A percentile compares a stretch with the other conserved stretches of the same genome.
phyloP scores from a whole-genome alignment of 768 basidiomycete species.

The Russula olivacea region DNA sequence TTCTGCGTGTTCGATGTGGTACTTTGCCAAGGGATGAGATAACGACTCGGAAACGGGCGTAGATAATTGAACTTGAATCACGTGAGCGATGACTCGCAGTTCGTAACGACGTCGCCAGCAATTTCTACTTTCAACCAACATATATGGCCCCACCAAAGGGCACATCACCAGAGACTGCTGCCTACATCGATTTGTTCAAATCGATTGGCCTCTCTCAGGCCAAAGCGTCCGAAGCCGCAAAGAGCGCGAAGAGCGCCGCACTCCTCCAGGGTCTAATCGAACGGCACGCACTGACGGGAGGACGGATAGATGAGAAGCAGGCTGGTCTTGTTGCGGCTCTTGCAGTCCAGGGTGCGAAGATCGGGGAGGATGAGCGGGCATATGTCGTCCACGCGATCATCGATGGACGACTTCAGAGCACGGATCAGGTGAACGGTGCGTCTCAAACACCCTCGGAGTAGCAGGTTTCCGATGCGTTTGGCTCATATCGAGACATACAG shows the following conservation, averaged over 20 bases:
- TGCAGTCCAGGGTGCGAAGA: constrained; percentile 56
- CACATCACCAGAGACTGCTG: constrained; percentile 33
- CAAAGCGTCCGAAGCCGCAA: constrained; percentile 78
- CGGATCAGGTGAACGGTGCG: constrained; percentile 85
- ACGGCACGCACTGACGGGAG: constrained; percentile 42
- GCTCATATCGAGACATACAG: constrained; percentile 35
- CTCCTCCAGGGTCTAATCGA: constrained; percentile 67
- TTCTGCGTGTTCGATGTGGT: too few species aligned
- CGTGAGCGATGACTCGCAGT: too few species aligned
- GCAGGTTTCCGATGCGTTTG: not conserved
- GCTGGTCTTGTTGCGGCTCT: constrained; percentile 65
- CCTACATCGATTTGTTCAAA: constrained; percentile 55
- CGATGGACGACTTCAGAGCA: constrained; percentile 65
- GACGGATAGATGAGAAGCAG: constrained; percentile 66
- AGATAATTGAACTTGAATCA: too few species aligned
- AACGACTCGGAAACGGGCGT: too few species aligned
- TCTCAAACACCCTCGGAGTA: not conserved
- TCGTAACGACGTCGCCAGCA: too few species aligned
- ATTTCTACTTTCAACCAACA: not conserved
- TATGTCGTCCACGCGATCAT: constrained; percentile 65
- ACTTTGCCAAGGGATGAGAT: too few species aligned
- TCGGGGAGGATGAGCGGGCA: constrained; percentile 49
- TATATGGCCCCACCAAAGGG: constrained; percentile 18
- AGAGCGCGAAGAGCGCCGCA: constrained; percentile 69
- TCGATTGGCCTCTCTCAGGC: constrained; percentile 68